Conservation (phyloP, 2,329 filamentous ascomycete species). For the Phialocephala subalpina region DNA sequence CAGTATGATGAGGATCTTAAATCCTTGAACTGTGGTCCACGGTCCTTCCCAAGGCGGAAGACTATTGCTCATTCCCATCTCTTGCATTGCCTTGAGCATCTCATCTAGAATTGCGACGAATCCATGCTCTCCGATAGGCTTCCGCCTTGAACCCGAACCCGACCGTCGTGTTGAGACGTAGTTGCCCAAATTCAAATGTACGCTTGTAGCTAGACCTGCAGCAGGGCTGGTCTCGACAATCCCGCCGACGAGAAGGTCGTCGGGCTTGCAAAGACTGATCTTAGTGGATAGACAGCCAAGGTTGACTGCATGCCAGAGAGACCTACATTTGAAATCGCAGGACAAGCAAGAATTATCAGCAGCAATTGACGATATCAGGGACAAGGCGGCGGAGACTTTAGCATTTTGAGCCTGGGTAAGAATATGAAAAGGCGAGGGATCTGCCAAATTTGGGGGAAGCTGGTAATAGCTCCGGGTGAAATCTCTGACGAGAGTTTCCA, state of each 20-base stretch:
- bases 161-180: slow-evolving; percentile 42
- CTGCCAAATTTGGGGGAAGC: slow-evolving; percentile 42
- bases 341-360: slow-evolving; percentile 29
- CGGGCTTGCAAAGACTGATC: slow-evolving; percentile 44
- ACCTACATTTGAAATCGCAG: slow-evolving; percentile 17
- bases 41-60: slow-evolving; percentile 39
- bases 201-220: slow-evolving; percentile 44
- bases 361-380: slow-evolving; percentile 35
- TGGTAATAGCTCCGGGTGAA: slow-evolving; percentile 48
- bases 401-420: slow-evolving; percentile 45
- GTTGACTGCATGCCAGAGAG: slow-evolving; percentile 41
- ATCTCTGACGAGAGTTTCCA: slow-evolving; percentile 43
- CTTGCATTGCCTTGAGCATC: slow-evolving; percentile 33
- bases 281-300: slow-evolving; percentile 40
- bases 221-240: slow-evolving; percentile 46
- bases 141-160: slow-evolving; percentile 22
- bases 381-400: slow-evolving; percentile 40
- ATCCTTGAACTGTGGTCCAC: slow-evolving; percentile 43
- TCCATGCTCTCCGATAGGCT: slow-evolving; percentile 38
- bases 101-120: slow-evolving; percentile 43
- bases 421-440: slow-evolving; percentile 46
- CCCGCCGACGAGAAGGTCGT: slow-evolving; percentile 46
- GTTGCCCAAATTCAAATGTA: slow-evolving; percentile 41
- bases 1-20: slow-evolving; percentile 43
- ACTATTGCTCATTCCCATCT: slow-evolving; percentile 21